A percentile compares a stretch with the other conserved stretches of the same genome.
phyloP scores from a whole-genome alignment of 2,329 filamentous ascomycete genomes.

The Aureobasidium sp. region DNA sequence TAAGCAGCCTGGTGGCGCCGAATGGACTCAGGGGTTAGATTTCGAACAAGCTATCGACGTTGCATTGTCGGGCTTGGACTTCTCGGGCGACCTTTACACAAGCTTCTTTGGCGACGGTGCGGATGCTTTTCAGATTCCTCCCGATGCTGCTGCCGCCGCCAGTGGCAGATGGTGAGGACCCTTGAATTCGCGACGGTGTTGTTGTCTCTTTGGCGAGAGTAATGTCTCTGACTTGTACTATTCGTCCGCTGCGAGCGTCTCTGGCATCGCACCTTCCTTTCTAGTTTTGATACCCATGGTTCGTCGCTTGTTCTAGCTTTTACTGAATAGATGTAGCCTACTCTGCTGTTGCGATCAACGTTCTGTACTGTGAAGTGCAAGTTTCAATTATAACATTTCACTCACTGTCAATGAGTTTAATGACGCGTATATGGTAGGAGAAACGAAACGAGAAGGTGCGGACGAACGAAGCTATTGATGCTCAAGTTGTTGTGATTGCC shows the following conservation, averaged over 20 bases:
- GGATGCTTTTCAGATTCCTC: conserved; percentile 14
- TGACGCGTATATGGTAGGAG: background rate
- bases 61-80: conserved; percentile 14
- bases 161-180: background rate
- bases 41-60: conserved; percentile 16
- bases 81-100: conserved; percentile 15
- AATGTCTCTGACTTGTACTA: background rate
- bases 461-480: too few relatives aligned
- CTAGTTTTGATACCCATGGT: background rate
- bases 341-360: background rate
- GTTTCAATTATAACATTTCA: background rate
- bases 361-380: background rate
- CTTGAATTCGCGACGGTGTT: background rate
- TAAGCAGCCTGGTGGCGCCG: conserved; percentile 4
- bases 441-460: background rate
- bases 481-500: background rate
- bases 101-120: conserved; percentile 16
- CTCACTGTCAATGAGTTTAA: background rate
- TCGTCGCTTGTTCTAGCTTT: background rate
- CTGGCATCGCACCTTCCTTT: background rate
- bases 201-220: background rate
- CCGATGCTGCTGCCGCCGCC: background rate
- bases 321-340: background rate
- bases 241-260: background rate
- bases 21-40: conserved; percentile 15